phyloP scores from a whole-genome alignment of 352 stramenopile genomes.

The Globisporangium nodosum region DNA sequence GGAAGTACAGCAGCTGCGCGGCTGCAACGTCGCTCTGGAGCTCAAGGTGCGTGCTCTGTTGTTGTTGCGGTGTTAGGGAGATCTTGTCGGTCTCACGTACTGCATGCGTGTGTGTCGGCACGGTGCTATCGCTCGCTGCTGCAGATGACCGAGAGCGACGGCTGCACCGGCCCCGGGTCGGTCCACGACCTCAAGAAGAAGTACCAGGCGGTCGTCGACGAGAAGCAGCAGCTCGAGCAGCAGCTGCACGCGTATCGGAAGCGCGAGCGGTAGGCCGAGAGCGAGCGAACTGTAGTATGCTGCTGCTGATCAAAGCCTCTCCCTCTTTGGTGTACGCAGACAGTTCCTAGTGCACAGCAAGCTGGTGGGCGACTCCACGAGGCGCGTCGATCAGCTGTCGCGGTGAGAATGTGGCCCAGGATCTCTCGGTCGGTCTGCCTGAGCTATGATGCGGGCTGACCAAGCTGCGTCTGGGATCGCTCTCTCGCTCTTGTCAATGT shows the following conservation, averaged over 20 bases:
- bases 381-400: constrained; percentile 51
- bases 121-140: neutral
- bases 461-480: neutral
- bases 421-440: too few species aligned
- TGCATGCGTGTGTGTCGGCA: neutral
- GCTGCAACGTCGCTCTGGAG: constrained; percentile 60
- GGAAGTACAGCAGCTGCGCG: constrained; percentile 53
- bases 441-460: neutral
- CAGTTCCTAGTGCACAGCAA: constrained; percentile 63
- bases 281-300: neutral
- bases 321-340: constrained; percentile 9
- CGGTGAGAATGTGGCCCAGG: constrained; percentile 22
- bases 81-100: neutral
- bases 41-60: constrained; percentile 27
- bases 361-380: constrained; percentile 59
- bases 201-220: constrained; percentile 51
- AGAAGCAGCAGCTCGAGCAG: constrained; percentile 53
- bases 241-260: constrained; percentile 51
- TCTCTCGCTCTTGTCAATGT: neutral
- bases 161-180: constrained; percentile 12
- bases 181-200: constrained; percentile 58
- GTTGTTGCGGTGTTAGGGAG: neutral
- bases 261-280: constrained; percentile 37
- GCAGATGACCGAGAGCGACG: constrained; percentile 11
- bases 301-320: neutral